These are phyloP conservation scores for Ehretia macrophylla DNA, from an alignment of 257 asterid species.

Conservation along the genomic window DNA sequence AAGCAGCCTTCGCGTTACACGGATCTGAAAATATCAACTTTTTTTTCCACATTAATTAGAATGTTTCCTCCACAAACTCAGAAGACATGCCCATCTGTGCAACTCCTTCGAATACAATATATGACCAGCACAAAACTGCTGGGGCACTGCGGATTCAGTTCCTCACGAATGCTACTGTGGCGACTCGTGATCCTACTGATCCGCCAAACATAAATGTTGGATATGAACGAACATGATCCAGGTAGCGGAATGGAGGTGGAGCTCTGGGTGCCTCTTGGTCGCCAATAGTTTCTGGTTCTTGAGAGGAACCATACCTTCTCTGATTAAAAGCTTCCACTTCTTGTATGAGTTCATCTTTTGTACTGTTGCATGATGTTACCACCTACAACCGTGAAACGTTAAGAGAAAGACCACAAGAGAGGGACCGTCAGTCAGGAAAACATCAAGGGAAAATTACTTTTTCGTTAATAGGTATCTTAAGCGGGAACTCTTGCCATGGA, in stretches of 20 bases:
- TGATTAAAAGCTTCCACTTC: conserved; percentile 79
- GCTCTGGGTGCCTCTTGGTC: conserved; percentile 38
- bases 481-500: no score
- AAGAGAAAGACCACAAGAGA: no score
- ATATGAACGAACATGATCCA: conserved; percentile 78
- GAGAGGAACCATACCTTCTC: conserved; percentile 45
- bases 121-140: background rate
- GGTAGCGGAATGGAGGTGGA: conserved; percentile 50
- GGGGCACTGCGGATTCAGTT: conserved; percentile 29
- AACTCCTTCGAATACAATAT: background rate
- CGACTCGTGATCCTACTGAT: conserved; percentile 89
- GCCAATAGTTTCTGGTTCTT: conserved; percentile 33
- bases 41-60: no score
- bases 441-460: no score
- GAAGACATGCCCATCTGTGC: background rate
- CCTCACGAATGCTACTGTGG: conserved; percentile 86
- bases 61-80: no score
- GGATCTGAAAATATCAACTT: no score
- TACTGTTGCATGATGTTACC: conserved; percentile 85
- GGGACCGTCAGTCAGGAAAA: no score
- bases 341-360: conserved; percentile 88
- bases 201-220: conserved; percentile 94
- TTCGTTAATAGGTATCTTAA: no score
- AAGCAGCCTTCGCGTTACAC: no score
- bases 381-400: conserved; percentile 52